Percentiles rank a stretch among this genome's conserved stretches.
Evolutionary conservation across 2,329 filamentous ascomycete species (phyloP).

Genomic region (Fragosphaeria purpurea): DNA sequence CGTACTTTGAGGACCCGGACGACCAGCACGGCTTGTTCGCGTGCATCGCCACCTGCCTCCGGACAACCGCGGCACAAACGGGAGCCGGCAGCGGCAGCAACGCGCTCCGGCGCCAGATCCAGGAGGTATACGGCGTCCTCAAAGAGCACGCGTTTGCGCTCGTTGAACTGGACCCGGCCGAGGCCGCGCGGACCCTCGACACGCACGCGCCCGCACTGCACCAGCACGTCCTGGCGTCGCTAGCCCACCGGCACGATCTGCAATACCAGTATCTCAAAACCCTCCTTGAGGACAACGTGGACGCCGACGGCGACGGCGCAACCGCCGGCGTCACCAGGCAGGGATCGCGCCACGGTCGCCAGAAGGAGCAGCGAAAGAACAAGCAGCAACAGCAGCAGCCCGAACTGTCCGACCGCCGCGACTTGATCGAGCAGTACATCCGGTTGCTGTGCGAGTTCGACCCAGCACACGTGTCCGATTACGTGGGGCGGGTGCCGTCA

Average conservation of each 20-base stretch:
- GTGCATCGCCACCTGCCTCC: slow-evolving; percentile 66
- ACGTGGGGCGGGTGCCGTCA: slow-evolving; percentile 65
- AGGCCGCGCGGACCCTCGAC: slow-evolving; percentile 56
- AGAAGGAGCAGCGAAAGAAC: background rate
- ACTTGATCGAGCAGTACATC: slow-evolving; percentile 74
- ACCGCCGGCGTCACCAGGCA: background rate
- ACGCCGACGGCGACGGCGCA: background rate
- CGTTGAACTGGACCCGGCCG: slow-evolving; percentile 54
- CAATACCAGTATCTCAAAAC: slow-evolving; percentile 71
- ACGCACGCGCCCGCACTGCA: slow-evolving; percentile 55
- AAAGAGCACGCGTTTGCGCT: slow-evolving; percentile 55
- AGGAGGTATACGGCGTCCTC: slow-evolving; percentile 60
- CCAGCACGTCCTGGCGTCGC: slow-evolving; percentile 50
- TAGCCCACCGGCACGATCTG: slow-evolving; percentile 49
- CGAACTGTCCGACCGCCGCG: slow-evolving; percentile 29
- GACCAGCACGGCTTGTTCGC: slow-evolving; percentile 68
- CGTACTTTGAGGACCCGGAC: slow-evolving; percentile 76
- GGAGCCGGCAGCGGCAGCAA: background rate
- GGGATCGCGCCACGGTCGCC: no score
- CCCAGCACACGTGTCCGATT: slow-evolving; percentile 72
- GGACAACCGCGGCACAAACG: slow-evolving; percentile 19
- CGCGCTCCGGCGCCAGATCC: slow-evolving; percentile 56
- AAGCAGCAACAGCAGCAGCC: slow-evolving; percentile 16
- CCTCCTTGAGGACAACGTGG: slow-evolving; percentile 53
- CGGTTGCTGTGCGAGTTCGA: slow-evolving; percentile 86